Conservation (phyloP, 2,329 filamentous ascomycete genomes). For the Coleophoma cylindrospora region DNA sequence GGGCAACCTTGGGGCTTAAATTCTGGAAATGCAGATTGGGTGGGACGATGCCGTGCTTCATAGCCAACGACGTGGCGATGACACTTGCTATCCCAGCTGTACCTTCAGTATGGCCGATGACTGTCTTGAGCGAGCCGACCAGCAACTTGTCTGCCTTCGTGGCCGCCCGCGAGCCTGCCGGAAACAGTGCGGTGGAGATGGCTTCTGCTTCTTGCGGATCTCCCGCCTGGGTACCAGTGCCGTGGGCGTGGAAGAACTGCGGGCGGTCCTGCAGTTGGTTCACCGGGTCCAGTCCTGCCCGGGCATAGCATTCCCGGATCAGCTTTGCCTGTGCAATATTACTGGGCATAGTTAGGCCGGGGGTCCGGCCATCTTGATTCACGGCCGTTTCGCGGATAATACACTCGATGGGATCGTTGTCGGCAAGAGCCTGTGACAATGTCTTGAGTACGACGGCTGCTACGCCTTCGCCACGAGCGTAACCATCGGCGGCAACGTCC, state of each 20-base stretch:
- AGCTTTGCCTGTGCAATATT: constrained; percentile 30
- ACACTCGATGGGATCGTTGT: neutral
- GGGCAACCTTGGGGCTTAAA: constrained; percentile 25
- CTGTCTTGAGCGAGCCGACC: constrained; percentile 10
- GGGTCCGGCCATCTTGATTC: constrained; percentile 56
- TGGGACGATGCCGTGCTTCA: constrained; percentile 20
- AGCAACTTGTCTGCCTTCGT: neutral
- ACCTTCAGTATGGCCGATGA: constrained; percentile 15
- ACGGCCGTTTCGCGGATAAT: constrained; percentile 45
- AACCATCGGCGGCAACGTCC: neutral
- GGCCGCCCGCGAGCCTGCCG: neutral
- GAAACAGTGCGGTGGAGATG: neutral
- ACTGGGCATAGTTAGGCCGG: constrained; percentile 50
- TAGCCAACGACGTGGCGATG: constrained; percentile 16
- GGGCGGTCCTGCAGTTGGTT: neutral
- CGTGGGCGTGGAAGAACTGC: constrained; percentile 10
- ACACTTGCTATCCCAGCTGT: constrained; percentile 20
- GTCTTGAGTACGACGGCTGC: neutral
- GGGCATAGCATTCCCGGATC: constrained; percentile 2
- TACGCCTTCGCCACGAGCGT: neutral
- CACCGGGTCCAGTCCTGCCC: constrained; percentile 1
- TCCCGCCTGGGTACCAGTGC: constrained; percentile 12
- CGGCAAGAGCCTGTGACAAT: neutral
- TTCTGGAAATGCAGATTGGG: constrained; percentile 22
- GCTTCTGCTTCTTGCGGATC: constrained; percentile 13